Evolutionary conservation across 2,329 filamentous ascomycete species (phyloP).

Genomic region (Claviceps arundinis): DNA sequence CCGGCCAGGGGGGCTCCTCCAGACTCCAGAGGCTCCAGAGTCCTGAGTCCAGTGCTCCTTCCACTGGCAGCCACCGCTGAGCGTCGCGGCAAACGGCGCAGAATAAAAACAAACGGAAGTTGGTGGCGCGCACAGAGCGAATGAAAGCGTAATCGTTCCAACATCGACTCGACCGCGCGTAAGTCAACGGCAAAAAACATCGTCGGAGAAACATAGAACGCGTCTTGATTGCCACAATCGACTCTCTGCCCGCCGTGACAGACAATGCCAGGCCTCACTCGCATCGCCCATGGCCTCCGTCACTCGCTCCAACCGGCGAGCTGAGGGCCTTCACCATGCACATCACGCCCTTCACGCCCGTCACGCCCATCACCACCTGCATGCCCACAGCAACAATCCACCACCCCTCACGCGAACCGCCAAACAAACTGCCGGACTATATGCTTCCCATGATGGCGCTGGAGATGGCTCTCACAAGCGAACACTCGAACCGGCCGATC

Average conservation of each 20-base stretch:
- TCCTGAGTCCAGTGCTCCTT: not conserved
- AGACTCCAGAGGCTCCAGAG: no score
- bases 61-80: not conserved
- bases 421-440: conserved; percentile 1
- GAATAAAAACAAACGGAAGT: not conserved
- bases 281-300: conserved; percentile 35
- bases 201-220: not conserved
- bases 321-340: conserved; percentile 29
- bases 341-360: conserved; percentile 7
- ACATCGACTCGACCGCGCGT: not conserved
- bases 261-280: conserved; percentile 24
- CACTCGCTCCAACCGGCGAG: conserved; percentile 37
- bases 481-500: conserved; percentile 29
- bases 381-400: conserved; percentile 15
- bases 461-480: conserved; percentile 33
- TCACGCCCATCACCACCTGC: conserved; percentile 13
- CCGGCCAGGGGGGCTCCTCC: not conserved
- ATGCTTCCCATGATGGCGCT: conserved; percentile 19
- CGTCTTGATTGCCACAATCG: conserved; percentile 4
- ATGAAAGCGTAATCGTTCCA: not conserved
- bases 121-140: not conserved
- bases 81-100: not conserved
- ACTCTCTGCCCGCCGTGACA: conserved; percentile 11
- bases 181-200: not conserved
- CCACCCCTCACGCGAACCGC: conserved; percentile 12